Evolutionary conservation across 1,284 basidiomycete species (phyloP).

Genomic region (Ustilago crameri): DNA sequence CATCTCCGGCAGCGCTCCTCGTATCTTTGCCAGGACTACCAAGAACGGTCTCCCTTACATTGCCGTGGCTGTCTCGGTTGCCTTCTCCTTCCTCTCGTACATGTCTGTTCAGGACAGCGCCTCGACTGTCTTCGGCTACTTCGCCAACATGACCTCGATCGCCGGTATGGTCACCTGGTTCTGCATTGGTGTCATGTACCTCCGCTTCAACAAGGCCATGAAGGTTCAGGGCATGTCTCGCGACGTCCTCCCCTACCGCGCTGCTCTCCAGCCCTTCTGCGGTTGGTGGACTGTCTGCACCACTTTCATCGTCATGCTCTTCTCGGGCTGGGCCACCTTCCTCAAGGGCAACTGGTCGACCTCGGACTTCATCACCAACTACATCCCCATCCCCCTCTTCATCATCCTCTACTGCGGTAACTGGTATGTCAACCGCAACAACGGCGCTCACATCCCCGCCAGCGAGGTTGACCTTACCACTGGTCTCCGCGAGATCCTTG

Average conservation of each 20-base stretch:
- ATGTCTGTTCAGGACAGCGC: constrained; percentile 69
- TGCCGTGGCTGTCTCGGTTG: constrained; percentile 76
- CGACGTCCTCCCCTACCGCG: constrained; percentile 71
- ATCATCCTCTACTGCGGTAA: constrained; percentile 77
- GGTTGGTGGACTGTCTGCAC: constrained; percentile 46
- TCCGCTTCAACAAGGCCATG: constrained; percentile 79
- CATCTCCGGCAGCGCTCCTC: constrained; percentile 80
- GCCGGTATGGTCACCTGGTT: constrained; percentile 85
- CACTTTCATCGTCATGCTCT: constrained; percentile 56
- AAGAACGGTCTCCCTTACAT: constrained; percentile 80
- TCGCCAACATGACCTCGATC: constrained; percentile 75
- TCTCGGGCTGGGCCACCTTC: constrained; percentile 69
- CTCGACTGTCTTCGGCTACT: constrained; percentile 74
- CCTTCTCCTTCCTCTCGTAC: constrained; percentile 78
- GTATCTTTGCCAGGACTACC: constrained; percentile 77
- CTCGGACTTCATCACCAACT: constrained; percentile 79
- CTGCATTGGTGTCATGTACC: constrained; percentile 79
- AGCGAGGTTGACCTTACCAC: constrained; percentile 72
- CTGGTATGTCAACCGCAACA: constrained; percentile 71
- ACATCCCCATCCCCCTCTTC: constrained; percentile 81
- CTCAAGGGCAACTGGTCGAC: constrained; percentile 57
- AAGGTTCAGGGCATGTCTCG: constrained; percentile 75
- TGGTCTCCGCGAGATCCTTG: constrained; percentile 68
- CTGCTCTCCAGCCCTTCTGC: constrained; percentile 66
- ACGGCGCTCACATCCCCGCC: constrained; percentile 65